Percentiles rank a stretch among this genome's conserved stretches.
phyloP scores from a whole-genome alignment of 73 alveolate genomes.

The Stentor roeselii region DNA sequence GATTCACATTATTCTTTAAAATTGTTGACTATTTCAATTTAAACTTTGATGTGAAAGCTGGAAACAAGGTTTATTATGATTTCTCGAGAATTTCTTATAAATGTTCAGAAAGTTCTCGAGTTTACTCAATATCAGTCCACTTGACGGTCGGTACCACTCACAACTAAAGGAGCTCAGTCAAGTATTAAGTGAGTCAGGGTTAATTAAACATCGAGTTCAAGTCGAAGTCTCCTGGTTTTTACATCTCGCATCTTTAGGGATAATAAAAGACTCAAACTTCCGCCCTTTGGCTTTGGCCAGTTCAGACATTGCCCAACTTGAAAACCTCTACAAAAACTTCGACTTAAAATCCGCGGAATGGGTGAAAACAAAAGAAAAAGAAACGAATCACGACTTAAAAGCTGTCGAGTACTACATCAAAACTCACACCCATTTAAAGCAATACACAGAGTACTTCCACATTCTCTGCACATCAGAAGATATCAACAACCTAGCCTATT shows the following conservation, averaged over 20 bases:
- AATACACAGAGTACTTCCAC: conserved; percentile 69
- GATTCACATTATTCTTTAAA: too few relatives aligned
- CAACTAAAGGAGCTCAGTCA: conserved; percentile 52
- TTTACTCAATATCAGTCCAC: conserved; percentile 50
- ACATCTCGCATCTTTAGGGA: conserved; percentile 42
- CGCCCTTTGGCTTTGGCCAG: conserved; percentile 37
- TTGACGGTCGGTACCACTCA: conserved; percentile 84
- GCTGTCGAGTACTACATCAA: conserved; percentile 87
- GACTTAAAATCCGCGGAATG: conserved; percentile 60
- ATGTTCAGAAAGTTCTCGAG: conserved; percentile 36
- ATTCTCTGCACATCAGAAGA: conserved; percentile 91
- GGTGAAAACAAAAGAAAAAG: conserved; percentile 69
- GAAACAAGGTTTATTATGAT: too few relatives aligned
- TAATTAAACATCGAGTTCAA: conserved; percentile 73
- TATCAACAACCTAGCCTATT: conserved; percentile 81
- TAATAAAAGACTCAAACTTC: conserved; percentile 29
- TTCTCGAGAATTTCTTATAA: too few relatives aligned
- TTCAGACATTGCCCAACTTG: conserved; percentile 45
- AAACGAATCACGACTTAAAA: conserved; percentile 87
- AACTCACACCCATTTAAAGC: conserved; percentile 62
- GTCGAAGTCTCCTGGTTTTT: conserved; percentile 88
- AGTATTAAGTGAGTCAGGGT: conserved; percentile 79
- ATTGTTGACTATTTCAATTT: too few relatives aligned
- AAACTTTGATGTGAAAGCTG: too few relatives aligned
- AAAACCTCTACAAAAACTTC: conserved; percentile 50